Percentiles rank a stretch among this genome's conserved stretches.
Evolutionary conservation across 2,329 filamentous ascomycete species (phyloP).

Genomic region (Diplodia seriata): DNA sequence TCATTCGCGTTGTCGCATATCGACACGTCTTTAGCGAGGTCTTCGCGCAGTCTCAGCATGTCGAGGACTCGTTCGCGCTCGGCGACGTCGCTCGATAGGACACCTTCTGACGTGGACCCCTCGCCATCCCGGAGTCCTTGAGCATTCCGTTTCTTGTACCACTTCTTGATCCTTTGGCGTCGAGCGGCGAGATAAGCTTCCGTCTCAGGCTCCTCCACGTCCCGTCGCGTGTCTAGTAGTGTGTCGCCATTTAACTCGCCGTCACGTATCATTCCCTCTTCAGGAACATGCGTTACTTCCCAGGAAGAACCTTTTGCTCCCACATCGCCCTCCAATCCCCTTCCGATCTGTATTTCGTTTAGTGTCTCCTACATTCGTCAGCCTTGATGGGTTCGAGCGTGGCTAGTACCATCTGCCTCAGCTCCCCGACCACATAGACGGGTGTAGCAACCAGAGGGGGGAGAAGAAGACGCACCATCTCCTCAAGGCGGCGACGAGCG

Average conservation of each 20-base stretch:
- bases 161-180: slow-evolving; percentile 10
- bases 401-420: not conserved
- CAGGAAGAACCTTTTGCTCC: not conserved
- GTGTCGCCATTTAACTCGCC: not conserved
- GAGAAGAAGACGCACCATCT: slow-evolving; percentile 7
- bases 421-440: too few relatives aligned
- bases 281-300: not conserved
- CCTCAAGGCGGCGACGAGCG: not conserved
- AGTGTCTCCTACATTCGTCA: not conserved
- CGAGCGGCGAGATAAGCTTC: slow-evolving; percentile 7
- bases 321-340: not conserved
- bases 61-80: slow-evolving; percentile 1
- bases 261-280: not conserved
- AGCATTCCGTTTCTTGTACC: not conserved
- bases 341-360: not conserved
- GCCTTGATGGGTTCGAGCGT: not conserved
- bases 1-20: slow-evolving; percentile 24
- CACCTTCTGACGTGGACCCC: not conserved
- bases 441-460: not conserved
- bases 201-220: slow-evolving; percentile 1
- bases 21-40: slow-evolving; percentile 21
- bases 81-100: not conserved
- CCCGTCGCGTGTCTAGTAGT: not conserved
- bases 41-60: slow-evolving; percentile 14
- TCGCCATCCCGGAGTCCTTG: not conserved